Evolutionary conservation across 2,329 filamentous ascomycete genomes (phyloP).

Genomic region (Talaromyces atroroseus): DNA sequence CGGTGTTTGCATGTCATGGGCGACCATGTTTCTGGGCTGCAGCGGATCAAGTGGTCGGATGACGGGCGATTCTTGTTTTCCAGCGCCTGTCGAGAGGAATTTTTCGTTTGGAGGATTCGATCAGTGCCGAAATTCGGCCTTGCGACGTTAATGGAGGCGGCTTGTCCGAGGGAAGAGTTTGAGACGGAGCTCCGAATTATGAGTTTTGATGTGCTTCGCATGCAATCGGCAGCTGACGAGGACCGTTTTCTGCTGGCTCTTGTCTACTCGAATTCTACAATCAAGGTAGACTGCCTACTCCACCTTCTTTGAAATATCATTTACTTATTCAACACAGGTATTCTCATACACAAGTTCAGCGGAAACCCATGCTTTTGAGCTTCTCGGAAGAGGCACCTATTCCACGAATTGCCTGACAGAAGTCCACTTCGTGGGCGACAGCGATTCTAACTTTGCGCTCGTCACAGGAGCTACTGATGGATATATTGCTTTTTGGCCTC

Average conservation of each 20-base stretch:
- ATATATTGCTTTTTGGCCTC: slow-evolving; percentile 58
- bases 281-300: slow-evolving; percentile 51
- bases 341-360: slow-evolving; percentile 36
- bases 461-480: slow-evolving; percentile 79
- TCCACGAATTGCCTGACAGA: slow-evolving; percentile 74
- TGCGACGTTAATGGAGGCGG: slow-evolving; percentile 49
- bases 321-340: slow-evolving; percentile 33
- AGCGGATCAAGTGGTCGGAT: slow-evolving; percentile 68
- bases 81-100: slow-evolving; percentile 81
- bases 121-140: slow-evolving; percentile 49
- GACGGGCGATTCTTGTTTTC: slow-evolving; percentile 70
- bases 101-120: slow-evolving; percentile 73
- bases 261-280: slow-evolving; percentile 75
- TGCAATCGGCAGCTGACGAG: slow-evolving; percentile 21
- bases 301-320: slow-evolving; percentile 38
- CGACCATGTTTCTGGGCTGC: slow-evolving; percentile 76
- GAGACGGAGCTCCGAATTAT: slow-evolving; percentile 71
- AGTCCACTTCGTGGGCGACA: slow-evolving; percentile 34
- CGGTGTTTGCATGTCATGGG: slow-evolving; percentile 62
- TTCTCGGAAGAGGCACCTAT: slow-evolving; percentile 55
- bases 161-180: slow-evolving; percentile 44
- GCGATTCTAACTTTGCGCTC: slow-evolving; percentile 39
- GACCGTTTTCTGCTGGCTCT: slow-evolving; percentile 58
- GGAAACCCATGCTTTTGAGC: slow-evolving; percentile 23
- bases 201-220: slow-evolving; percentile 60